These are phyloP conservation scores for Crepidotus variabilis DNA, from an alignment of 768 basidiomycete species.

Conservation along the genomic window DNA sequence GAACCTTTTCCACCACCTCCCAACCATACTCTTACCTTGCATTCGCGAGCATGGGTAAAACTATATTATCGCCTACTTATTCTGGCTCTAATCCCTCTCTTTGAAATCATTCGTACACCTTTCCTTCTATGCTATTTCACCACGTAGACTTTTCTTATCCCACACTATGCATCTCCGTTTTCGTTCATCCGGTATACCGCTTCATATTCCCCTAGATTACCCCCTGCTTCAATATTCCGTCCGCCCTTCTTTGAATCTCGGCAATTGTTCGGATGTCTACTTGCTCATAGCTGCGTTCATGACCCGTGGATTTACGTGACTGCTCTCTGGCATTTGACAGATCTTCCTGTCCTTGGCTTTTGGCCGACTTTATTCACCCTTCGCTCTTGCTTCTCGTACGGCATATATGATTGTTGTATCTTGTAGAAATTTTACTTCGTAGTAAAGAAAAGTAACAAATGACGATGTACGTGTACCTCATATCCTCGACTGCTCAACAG, in stretches of 20 bases:
- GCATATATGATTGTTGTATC: background rate
- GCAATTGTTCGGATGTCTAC: slow-evolving; percentile 14
- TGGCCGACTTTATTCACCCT: background rate
- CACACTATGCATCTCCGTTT: background rate
- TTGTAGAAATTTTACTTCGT: background rate
- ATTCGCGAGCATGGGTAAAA: background rate
- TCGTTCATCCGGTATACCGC: background rate
- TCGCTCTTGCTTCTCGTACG: background rate
- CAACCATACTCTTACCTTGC: background rate
- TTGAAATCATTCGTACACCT: background rate
- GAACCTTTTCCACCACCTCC: background rate
- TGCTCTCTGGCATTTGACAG: background rate
- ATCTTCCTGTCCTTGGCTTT: background rate
- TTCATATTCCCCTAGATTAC: slow-evolving; percentile 6
- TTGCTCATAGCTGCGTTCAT: background rate
- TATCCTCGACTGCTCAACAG: no score
- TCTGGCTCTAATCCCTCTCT: background rate
- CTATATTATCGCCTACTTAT: slow-evolving; percentile 6
- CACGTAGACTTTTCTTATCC: background rate
- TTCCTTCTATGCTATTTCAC: background rate
- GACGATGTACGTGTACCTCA: no score
- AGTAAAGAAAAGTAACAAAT: background rate
- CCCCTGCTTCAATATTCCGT: slow-evolving; percentile 10
- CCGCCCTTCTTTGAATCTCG: slow-evolving; percentile 7
- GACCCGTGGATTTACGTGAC: background rate